Conservation (phyloP, 441 rosid species). For the Aleurites moluccanus region DNA sequence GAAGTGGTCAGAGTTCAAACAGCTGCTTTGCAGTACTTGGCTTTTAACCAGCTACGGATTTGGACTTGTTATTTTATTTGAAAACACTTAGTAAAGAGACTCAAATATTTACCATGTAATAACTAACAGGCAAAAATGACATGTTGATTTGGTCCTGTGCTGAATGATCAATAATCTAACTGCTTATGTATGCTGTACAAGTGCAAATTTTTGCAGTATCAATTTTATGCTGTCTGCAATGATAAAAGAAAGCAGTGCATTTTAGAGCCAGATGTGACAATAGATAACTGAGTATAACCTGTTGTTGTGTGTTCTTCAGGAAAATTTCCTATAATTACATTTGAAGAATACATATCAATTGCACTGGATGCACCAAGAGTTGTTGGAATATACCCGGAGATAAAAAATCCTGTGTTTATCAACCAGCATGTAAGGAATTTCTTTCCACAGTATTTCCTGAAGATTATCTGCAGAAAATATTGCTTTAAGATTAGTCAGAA, state of each 20-base stretch:
- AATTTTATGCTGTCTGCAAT: slow-evolving; percentile 1
- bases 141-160: neutral
- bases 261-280: neutral
- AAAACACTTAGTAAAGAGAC: neutral
- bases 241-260: neutral
- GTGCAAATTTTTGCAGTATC: neutral
- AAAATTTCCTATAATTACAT: slow-evolving; percentile 72
- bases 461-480: neutral
- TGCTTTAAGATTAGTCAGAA: slow-evolving; percentile 4
- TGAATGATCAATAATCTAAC: neutral
- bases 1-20: neutral
- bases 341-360: slow-evolving; percentile 87
- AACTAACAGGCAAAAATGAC: neutral
- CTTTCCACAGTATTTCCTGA: slow-evolving; percentile 4
- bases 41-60: neutral
- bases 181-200: neutral
- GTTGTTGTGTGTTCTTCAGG: slow-evolving; percentile 46
- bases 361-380: slow-evolving; percentile 84
- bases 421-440: slow-evolving; percentile 66
- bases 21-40: neutral
- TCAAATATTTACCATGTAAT: neutral
- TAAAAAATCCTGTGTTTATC: slow-evolving; percentile 80
- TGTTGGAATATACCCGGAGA: slow-evolving; percentile 98
- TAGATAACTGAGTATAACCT: slow-evolving; percentile 5
- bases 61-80: neutral